Conservation (phyloP, 495 filamentous ascomycete genomes). For the Oidiodendron maius region DNA sequence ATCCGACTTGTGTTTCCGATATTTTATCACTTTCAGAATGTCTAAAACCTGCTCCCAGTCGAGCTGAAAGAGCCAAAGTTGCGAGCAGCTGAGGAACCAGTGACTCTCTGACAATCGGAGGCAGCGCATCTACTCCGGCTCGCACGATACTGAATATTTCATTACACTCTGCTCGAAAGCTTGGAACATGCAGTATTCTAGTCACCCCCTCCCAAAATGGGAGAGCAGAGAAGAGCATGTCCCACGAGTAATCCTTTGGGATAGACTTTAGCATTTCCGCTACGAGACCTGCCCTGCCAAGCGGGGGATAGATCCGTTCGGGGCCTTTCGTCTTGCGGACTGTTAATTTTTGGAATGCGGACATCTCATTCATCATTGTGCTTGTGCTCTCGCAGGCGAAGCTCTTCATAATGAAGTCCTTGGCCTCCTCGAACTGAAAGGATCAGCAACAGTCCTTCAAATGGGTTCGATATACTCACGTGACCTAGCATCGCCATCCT, state of each 20-base stretch:
- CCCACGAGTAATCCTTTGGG: not conserved
- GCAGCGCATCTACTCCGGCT: not conserved
- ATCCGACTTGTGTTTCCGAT: constrained; percentile 10
- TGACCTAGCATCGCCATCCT: constrained; percentile 16
- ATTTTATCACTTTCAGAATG: not conserved
- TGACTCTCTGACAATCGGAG: constrained; percentile 4
- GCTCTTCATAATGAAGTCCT: constrained; percentile 13
- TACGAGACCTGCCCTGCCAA: constrained; percentile 2
- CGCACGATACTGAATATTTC: not conserved
- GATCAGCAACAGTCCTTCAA: not conserved
- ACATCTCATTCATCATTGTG: constrained; percentile 11
- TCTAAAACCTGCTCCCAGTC: constrained; percentile 5
- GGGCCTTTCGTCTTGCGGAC: constrained; percentile 1
- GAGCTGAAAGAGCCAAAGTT: constrained; percentile 2
- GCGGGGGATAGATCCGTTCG: not conserved
- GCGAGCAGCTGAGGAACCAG: constrained; percentile 14
- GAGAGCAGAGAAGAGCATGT: not conserved
- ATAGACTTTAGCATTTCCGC: constrained; percentile 8
- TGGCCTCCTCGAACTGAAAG: constrained; percentile 14
- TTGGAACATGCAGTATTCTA: constrained; percentile 17
- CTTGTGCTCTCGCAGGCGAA: constrained; percentile 5
- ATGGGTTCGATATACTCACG: constrained; percentile 4
- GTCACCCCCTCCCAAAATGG: constrained; percentile 9
- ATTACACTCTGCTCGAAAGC: constrained; percentile 5
- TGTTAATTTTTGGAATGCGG: constrained; percentile 7